phyloP scores from a whole-genome alignment of 2,329 filamentous ascomycete species.

The Drechmeria coniospora region DNA sequence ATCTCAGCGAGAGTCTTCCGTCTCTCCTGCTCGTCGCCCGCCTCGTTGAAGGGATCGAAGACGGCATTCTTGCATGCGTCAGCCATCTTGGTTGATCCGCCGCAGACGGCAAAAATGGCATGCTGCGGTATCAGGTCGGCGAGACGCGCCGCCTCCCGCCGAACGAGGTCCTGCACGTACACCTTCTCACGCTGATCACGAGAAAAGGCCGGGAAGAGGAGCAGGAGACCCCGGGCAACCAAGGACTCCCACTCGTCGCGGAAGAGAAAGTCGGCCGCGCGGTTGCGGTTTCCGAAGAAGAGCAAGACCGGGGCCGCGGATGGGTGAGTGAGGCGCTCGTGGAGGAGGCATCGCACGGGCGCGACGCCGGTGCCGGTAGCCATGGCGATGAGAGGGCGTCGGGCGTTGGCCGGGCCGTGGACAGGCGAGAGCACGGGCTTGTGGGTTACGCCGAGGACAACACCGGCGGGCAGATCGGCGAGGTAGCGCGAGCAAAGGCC shows the following conservation, averaged over 20 bases:
- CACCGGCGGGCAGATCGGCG: conserved; percentile 42
- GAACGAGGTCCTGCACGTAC: conserved; percentile 41
- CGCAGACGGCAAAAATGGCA: conserved; percentile 38
- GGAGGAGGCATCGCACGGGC: conserved; percentile 67
- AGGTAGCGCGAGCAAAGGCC: conserved; percentile 88
- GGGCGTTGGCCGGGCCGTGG: conserved; percentile 19
- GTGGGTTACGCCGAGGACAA: conserved; percentile 44
- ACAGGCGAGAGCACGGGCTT: conserved; percentile 30
- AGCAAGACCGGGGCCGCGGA: conserved; percentile 35
- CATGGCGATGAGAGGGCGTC: conserved; percentile 55
- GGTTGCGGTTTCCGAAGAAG: conserved; percentile 75
- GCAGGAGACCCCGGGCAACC: conserved; percentile 8
- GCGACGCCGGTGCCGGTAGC: conserved; percentile 80
- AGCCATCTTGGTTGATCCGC: conserved; percentile 43
- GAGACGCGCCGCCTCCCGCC: conserved; percentile 21
- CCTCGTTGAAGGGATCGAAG: conserved; percentile 29
- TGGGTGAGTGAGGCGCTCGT: conserved; percentile 41
- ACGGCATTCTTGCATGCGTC: conserved; percentile 36
- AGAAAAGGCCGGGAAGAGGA: conserved; percentile 31
- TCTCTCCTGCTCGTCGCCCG: conserved; percentile 21
- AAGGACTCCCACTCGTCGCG: conserved; percentile 49
- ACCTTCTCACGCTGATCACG: conserved; percentile 31
- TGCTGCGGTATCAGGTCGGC: conserved; percentile 18
- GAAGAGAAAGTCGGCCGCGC: conserved; percentile 67
- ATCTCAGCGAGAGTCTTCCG: conserved; percentile 20